Evolutionary conservation across 108 stramenopile species (phyloP).

Genomic region (Hondaea fermentalgiana): DNA sequence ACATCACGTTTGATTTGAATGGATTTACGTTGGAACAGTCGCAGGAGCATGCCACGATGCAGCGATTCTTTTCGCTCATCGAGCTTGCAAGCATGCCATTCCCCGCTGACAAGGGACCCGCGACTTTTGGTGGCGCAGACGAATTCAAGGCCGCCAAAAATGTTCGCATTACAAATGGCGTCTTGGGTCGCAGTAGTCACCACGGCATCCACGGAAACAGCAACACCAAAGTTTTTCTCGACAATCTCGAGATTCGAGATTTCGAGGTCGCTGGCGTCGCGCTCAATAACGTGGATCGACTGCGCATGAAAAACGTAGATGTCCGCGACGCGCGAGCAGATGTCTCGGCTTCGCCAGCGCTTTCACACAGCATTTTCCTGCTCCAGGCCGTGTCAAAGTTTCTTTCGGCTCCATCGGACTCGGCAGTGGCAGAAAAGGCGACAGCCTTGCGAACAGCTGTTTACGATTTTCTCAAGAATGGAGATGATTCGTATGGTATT

Average conservation of each 20-base stretch:
- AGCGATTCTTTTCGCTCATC: constrained; percentile 36
- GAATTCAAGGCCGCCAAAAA: not conserved
- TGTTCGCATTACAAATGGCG: not conserved
- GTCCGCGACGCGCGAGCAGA: not conserved
- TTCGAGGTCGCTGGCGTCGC: constrained; percentile 27
- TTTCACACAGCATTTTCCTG: not conserved
- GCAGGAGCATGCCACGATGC: constrained; percentile 22
- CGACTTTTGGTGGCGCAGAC: not conserved
- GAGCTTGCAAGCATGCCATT: constrained; percentile 33
- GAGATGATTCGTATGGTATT: not conserved
- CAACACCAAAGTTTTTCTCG: constrained; percentile 18
- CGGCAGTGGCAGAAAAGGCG: too few relatives aligned
- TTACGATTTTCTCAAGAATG: not conserved
- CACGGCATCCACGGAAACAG: constrained; percentile 39
- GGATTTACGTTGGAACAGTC: constrained; percentile 20
- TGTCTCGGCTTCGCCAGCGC: not conserved
- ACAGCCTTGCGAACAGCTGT: not conserved
- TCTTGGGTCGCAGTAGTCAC: constrained; percentile 23
- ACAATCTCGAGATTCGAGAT: constrained; percentile 5
- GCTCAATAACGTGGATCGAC: constrained; percentile 13
- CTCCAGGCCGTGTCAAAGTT: not conserved
- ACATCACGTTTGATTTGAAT: constrained; percentile 25
- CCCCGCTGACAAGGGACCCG: not conserved
- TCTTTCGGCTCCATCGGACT: not conserved
- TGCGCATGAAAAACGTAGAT: not conserved